Conservation (phyloP, 805 yeast genomes). For the Cyberlindnera xylosilytica region DNA sequence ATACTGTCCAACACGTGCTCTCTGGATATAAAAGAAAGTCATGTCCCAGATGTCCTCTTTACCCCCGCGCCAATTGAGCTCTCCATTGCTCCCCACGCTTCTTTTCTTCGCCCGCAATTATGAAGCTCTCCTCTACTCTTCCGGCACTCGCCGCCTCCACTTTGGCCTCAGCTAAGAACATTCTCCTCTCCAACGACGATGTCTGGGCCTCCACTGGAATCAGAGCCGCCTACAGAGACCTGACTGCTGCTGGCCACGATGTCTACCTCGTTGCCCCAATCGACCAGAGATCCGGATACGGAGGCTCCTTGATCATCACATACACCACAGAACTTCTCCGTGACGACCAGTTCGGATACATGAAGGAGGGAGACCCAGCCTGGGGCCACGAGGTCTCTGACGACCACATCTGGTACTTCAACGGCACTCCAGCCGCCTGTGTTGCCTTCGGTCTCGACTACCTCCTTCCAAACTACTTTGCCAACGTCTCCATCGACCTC, state of each 20-base stretch:
- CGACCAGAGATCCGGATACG: conserved; percentile 49
- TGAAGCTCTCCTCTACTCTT: conserved; percentile 14
- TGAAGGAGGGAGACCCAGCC: conserved; percentile 46
- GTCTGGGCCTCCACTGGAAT: conserved; percentile 55
- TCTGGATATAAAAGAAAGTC: too few species aligned
- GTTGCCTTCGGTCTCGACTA: conserved; percentile 47
- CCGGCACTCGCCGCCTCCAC: conserved; percentile 11
- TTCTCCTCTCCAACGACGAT: conserved; percentile 53
- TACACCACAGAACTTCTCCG: conserved; percentile 34
- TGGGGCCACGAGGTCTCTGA: conserved; percentile 51
- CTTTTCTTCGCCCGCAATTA: too few species aligned
- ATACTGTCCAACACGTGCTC: too few species aligned
- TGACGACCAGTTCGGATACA: conserved; percentile 47
- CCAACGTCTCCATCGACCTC: conserved; percentile 42
- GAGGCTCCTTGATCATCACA: conserved; percentile 50
- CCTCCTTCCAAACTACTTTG: conserved; percentile 43
- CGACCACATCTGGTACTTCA: conserved; percentile 49
- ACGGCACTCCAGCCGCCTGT: conserved; percentile 53
- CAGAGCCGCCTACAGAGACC: conserved; percentile 50
- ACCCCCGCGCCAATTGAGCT: too few species aligned
- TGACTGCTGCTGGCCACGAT: conserved; percentile 44
- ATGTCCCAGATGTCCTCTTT: too few species aligned
- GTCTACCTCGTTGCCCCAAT: conserved; percentile 52
- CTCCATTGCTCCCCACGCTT: too few species aligned
- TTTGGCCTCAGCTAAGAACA: conserved; percentile 35